Evolutionary conservation across 352 stramenopile genomes (phyloP).

Genomic region (Pythium oligandrum): DNA sequence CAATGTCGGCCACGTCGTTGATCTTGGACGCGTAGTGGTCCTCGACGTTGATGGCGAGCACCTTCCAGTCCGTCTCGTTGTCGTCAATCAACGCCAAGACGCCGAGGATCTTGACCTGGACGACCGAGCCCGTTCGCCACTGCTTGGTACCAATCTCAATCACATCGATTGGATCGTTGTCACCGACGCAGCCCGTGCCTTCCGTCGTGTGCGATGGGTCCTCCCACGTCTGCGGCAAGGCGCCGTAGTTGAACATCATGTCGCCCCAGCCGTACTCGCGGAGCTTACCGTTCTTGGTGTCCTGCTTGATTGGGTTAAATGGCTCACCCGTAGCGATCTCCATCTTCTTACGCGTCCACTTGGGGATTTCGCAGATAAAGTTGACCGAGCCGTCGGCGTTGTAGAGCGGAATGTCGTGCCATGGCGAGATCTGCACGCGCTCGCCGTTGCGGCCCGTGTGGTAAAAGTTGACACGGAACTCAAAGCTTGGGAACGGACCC

Average conservation of each 20-base stretch:
- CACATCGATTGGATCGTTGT: conserved; percentile 99
- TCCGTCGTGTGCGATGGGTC: conserved; percentile 90
- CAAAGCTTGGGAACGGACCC: conserved; percentile 83
- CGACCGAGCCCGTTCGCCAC: conserved; percentile 91
- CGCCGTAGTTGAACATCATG: conserved; percentile 99
- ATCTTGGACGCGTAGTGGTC: conserved; percentile 97
- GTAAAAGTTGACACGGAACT: conserved; percentile 89
- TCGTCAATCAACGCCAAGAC: conserved; percentile 99
- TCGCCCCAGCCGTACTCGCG: conserved; percentile 95
- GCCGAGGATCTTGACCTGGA: conserved; percentile 97
- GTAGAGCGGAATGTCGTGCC: conserved; percentile 97
- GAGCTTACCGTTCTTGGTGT: conserved; percentile 97
- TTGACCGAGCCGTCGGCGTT: conserved; percentile 86
- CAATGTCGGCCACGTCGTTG: conserved; percentile 97
- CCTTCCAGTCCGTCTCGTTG: conserved; percentile 99
- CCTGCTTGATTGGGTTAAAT: conserved; percentile 99
- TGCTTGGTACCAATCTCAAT: conserved; percentile 96
- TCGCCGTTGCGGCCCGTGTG: conserved; percentile 68
- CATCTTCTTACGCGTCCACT: conserved; percentile 99
- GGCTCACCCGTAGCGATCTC: conserved; percentile 95
- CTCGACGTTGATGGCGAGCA: conserved; percentile 95
- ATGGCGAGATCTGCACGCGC: conserved; percentile 92
- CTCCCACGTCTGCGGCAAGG: conserved; percentile 99
- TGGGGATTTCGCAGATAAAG: conserved; percentile 97
- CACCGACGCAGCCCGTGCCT: conserved; percentile 80